Base-by-base conservation (phyloP, 495 filamentous ascomycete genomes). In the Astrocystis sublimbata region DNA sequence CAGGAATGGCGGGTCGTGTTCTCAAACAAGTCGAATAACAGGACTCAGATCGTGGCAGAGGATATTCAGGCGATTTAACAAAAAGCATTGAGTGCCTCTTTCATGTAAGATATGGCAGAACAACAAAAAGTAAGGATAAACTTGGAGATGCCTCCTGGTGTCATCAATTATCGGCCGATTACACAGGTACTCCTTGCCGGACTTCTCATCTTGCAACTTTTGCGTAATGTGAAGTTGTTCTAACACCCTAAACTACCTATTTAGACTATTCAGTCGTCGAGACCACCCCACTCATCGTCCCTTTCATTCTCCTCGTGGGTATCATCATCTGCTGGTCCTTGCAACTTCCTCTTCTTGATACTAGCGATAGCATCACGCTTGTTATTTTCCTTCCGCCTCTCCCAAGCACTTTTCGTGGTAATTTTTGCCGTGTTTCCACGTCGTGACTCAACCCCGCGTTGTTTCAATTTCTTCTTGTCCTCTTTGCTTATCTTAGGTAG, bases 331-430 rank as follows among this genome's bases (percentile, higher is more conserved):
- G 61, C 75, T 8, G 66, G 66, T 42, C 63, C 69, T 59, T 72
- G 72, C 49, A 72, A 68, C 71, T 84, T 85, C 73, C 86, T 79
- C 70, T 78, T 83, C 72, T 85, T 87, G 71, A 87, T 93, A 28
- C 85, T 90, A 67, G 79, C 79, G 63, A 90, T 87, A 31, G 92
- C 91, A 26, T 86, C 89, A 69, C 79, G 88, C 74, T 77, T 85
- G 64, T 86, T 91, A 70, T 96, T 85, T 76, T 93, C 90, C 78
- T 86, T 73, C 64, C 83, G 77, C 68, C 90, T 83, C 70, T 97
- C 92, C 79, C 86, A 97, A 9, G 92, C 89, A 72, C 93, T 96
- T 84, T 93, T 96, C 0, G 92, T 96, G 65, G 90, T 93, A 71
- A 98, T 98, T 59, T 87, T 81, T 54, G 82, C 75, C 67, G 73